A percentile compares a stretch with the other conserved stretches of the same genome.
phyloP scores from a whole-genome alignment of 345 rosid genomes.

The Lumnitzera littorea region DNA sequence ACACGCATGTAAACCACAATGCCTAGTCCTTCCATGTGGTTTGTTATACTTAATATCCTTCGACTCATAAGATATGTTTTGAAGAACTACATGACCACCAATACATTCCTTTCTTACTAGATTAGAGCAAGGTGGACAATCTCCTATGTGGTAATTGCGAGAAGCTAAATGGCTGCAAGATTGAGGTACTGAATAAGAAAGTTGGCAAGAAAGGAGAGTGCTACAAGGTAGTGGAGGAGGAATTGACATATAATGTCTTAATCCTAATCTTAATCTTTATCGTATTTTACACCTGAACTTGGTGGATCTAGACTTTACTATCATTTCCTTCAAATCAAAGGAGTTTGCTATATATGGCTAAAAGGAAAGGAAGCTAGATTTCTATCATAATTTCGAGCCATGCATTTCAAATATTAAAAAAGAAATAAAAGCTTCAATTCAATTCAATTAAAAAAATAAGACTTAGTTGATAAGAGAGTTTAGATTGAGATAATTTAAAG shows the following conservation, averaged over 20 bases:
- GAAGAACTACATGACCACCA: constrained; percentile 91
- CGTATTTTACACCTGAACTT: no score
- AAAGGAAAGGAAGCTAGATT: no score
- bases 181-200: constrained; percentile 64
- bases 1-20: constrained; percentile 94
- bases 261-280: no score
- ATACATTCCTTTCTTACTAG: constrained; percentile 84
- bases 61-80: constrained; percentile 95
- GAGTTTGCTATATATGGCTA: no score
- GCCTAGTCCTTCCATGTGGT: constrained; percentile 86
- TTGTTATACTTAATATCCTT: constrained; percentile 86
- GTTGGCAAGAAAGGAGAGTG: constrained; percentile 80
- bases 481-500: no score
- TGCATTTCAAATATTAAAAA: no score
- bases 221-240: constrained; percentile 97
- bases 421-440: no score
- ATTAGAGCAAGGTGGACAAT: constrained; percentile 87
- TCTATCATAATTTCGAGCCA: no score
- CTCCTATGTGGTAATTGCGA: constrained; percentile 94
- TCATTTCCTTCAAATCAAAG: no score
- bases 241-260: constrained; percentile 22
- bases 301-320: no score
- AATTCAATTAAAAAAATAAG: no score
- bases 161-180: constrained; percentile 81
- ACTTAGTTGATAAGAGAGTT: no score